Conservation (phyloP, 371 early-diverging fungal species). For the Mucor ambiguus region DNA sequence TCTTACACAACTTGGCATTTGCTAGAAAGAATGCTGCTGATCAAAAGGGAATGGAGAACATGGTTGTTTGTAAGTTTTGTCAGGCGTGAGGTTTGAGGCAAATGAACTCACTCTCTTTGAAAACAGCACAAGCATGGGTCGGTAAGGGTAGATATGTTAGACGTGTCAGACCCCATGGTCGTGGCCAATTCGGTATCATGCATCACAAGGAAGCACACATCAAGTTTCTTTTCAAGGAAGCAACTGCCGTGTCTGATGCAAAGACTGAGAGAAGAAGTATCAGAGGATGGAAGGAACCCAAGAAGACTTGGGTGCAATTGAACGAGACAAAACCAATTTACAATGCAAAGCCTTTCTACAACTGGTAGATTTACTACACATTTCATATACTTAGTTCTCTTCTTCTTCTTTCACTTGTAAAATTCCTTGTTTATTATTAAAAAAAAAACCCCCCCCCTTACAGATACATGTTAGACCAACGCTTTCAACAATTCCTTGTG, state of each 20-base stretch:
- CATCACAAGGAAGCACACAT: conserved; percentile 82
- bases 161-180: conserved; percentile 73
- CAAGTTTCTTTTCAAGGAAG: conserved; percentile 78
- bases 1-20: conserved; percentile 74
- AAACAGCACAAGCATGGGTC: conserved; percentile 79
- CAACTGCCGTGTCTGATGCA: conserved; percentile 20
- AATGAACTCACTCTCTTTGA: neutral
- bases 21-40: conserved; percentile 72
- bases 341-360: conserved; percentile 74
- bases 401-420: neutral
- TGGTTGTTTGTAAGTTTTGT: conserved; percentile 46
- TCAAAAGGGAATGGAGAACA: conserved; percentile 70
- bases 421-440: conserved; percentile 2
- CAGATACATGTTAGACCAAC: neutral
- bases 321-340: conserved; percentile 79
- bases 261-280: conserved; percentile 53
- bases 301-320: conserved; percentile 74
- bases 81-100: neutral
- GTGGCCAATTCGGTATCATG: conserved; percentile 84
- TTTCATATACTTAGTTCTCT: neutral
- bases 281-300: conserved; percentile 63
- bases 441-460: neutral
- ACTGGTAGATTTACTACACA: conserved; percentile 60
- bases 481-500: neutral
- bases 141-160: conserved; percentile 84